Evolutionary conservation across 176 grass and related monocot species (phyloP).

Genomic region (Eleusine coracana): DNA sequence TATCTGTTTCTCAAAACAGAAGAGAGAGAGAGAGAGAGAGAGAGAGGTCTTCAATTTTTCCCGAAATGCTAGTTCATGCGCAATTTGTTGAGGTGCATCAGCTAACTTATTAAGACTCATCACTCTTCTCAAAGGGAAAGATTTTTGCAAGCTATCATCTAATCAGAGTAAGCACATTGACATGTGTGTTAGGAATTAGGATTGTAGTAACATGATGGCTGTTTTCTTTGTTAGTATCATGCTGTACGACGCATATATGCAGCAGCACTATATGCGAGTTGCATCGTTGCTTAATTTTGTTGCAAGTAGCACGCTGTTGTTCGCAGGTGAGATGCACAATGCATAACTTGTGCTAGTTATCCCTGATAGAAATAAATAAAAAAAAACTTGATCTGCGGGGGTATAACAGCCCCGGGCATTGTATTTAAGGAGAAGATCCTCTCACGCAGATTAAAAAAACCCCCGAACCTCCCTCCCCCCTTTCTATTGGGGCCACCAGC

Average conservation of each 20-base stretch:
- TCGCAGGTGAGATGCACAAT: neutral
- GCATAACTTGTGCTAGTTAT: neutral
- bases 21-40: too few relatives aligned
- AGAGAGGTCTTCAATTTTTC: neutral
- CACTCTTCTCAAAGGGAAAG: neutral
- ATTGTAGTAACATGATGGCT: too few relatives aligned
- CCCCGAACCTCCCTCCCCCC: too few relatives aligned
- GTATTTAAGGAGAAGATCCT: too few relatives aligned
- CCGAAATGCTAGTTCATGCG: neutral
- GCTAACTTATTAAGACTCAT: neutral
- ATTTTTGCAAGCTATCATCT: neutral
- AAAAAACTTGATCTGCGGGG: too few relatives aligned
- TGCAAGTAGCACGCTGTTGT: constrained; percentile 1
- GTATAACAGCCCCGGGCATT: too few relatives aligned
- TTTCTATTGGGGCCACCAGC: too few relatives aligned
- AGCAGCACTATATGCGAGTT: neutral
- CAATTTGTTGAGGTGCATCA: neutral
- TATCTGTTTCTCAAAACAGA: too few relatives aligned
- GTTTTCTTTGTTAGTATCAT: neutral
- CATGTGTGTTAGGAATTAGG: neutral
- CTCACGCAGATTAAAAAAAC: too few relatives aligned
- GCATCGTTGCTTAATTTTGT: neutral
- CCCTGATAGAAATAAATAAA: constrained; percentile 9
- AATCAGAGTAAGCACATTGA: neutral
- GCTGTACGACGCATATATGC: neutral